Evolutionary conservation across 371 early-diverging fungal genomes (phyloP).

Genomic region (Apophysomyces ossiformis): DNA sequence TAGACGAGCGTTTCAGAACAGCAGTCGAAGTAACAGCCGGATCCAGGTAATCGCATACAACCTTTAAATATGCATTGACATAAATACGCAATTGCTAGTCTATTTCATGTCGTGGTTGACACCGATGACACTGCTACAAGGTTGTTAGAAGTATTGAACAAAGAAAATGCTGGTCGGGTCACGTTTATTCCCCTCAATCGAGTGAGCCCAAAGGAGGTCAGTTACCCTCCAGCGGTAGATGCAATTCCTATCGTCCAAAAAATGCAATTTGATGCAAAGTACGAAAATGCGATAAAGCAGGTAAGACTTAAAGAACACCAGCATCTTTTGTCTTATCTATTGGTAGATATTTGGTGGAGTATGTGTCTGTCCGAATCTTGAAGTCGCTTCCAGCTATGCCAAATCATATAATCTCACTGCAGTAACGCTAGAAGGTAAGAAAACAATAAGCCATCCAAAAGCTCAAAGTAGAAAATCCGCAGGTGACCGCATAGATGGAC

Average conservation of each 20-base stretch:
- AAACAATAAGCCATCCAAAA: not conserved
- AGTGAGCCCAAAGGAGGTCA: conserved; percentile 59
- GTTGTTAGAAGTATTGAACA: conserved; percentile 77
- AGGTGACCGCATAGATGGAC: conserved; percentile 91
- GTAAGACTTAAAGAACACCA: conserved; percentile 14
- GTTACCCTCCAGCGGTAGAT: conserved; percentile 77
- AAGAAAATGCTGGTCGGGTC: conserved; percentile 82
- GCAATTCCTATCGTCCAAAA: conserved; percentile 85
- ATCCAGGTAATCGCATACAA: conserved; percentile 52
- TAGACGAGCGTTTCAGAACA: conserved; percentile 79
- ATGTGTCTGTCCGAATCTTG: conserved; percentile 87
- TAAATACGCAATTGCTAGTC: conserved; percentile 42
- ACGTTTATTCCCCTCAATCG: conserved; percentile 98
- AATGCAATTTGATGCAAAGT: conserved; percentile 71
- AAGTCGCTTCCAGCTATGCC: conserved; percentile 82
- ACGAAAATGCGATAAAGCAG: conserved; percentile 79
- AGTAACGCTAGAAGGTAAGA: conserved; percentile 86
- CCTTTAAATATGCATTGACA: not conserved
- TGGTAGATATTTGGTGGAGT: conserved; percentile 85
- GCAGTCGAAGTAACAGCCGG: conserved; percentile 95
- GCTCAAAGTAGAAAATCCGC: not conserved
- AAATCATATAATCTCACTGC: conserved; percentile 77
- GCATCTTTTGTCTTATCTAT: not conserved
- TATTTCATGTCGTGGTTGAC: conserved; percentile 98
- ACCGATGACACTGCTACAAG: conserved; percentile 87